These are phyloP conservation scores for Leccinum disarticulatum DNA, from an alignment of 768 basidiomycete genomes.

Conservation along the genomic window DNA sequence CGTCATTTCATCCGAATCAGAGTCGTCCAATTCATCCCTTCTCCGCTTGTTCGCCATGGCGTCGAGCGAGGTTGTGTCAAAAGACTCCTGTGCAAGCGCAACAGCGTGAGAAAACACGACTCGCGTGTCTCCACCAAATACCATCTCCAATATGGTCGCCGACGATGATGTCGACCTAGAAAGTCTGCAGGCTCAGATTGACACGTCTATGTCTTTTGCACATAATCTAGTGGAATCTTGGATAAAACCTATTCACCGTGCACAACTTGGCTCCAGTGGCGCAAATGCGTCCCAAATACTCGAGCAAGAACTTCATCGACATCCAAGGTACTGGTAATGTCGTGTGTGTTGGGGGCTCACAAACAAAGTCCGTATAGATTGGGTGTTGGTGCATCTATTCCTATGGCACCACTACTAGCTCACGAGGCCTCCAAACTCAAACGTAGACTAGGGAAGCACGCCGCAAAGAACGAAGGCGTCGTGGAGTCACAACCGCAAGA, in stretches of 20 bases:
- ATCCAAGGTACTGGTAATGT: conserved; percentile 53
- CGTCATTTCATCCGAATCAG: conserved; percentile 59
- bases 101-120: conserved; percentile 22
- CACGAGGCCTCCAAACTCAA: conserved; percentile 65
- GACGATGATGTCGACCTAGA: conserved; percentile 65
- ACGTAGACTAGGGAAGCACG: conserved; percentile 51
- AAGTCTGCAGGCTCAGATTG: conserved; percentile 77
- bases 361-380: conserved; percentile 43
- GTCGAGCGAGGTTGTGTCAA: too few species aligned
- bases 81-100: background rate
- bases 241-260: conserved; percentile 57
- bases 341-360: background rate
- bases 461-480: conserved; percentile 47
- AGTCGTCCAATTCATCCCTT: conserved; percentile 47
- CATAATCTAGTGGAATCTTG: conserved; percentile 75
- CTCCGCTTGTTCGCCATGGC: conserved; percentile 53
- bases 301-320: conserved; percentile 65
- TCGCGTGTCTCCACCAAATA: background rate
- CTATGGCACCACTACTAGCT: conserved; percentile 44
- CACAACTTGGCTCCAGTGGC: conserved; percentile 33
- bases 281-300: conserved; percentile 52
- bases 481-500: conserved; percentile 31
- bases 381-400: conserved; percentile 69
- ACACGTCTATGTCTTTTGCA: conserved; percentile 75
- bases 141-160: conserved; percentile 25